Evolutionary conservation across 805 yeast genomes (phyloP).

Genomic region (Jamesozyma gamospora): DNA sequence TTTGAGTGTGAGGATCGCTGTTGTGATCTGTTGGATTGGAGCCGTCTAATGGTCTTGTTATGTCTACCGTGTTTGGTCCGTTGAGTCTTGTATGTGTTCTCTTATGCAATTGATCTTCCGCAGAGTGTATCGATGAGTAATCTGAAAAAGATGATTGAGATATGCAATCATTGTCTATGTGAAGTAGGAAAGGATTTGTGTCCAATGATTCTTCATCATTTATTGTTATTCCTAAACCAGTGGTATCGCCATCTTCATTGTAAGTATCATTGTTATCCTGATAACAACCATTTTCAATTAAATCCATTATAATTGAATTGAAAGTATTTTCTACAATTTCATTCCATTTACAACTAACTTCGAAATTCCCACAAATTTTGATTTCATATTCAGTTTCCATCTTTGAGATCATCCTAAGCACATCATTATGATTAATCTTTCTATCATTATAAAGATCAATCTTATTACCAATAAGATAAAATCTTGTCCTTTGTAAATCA

Average conservation of each 20-base stretch:
- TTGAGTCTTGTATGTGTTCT: not conserved
- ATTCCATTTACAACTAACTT: constrained; percentile 35
- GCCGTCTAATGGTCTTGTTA: constrained; percentile 1
- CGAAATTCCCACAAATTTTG: constrained; percentile 35
- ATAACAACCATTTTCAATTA: constrained; percentile 33
- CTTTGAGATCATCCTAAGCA: constrained; percentile 26
- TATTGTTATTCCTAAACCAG: too few relatives aligned
- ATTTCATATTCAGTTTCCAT: constrained; percentile 26
- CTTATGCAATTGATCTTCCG: not conserved
- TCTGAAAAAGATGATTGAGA: too few relatives aligned
- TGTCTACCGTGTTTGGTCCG: not conserved
- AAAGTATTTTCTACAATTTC: constrained; percentile 32
- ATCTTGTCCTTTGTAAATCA: constrained; percentile 26
- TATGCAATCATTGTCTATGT: too few relatives aligned
- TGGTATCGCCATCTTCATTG: not conserved
- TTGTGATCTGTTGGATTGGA: not conserved
- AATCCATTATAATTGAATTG: constrained; percentile 31
- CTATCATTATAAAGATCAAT: constrained; percentile 30
- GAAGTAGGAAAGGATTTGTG: too few relatives aligned
- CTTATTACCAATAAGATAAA: constrained; percentile 40
- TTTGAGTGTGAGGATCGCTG: not conserved
- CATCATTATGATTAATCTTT: constrained; percentile 33
- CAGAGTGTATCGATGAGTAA: too few relatives aligned
- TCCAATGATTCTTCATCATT: too few relatives aligned
- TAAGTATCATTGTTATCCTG: constrained; percentile 11